These are phyloP conservation scores for Talaromyces sp. DNA, from an alignment of 2,329 filamentous ascomycete genomes.

Conservation along the genomic window DNA sequence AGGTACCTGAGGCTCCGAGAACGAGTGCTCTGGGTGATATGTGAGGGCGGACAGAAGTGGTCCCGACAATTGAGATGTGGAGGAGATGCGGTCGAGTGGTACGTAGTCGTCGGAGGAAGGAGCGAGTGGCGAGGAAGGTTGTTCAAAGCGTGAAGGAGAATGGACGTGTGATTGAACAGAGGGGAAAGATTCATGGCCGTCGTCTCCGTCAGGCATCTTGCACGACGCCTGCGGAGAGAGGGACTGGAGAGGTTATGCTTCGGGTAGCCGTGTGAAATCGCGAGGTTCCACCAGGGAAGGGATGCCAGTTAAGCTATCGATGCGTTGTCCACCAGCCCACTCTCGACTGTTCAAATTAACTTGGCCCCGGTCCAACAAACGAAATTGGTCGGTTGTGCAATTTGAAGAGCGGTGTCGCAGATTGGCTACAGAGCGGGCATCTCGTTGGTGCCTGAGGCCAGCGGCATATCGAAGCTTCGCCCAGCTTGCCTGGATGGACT, in stretches of 20 bases:
- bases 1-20: neutral
- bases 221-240: constrained; percentile 28
- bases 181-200: constrained; percentile 27
- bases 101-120: constrained; percentile 24
- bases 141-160: constrained; percentile 9
- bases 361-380: neutral
- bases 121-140: constrained; percentile 27
- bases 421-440: constrained; percentile 38
- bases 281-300: constrained; percentile 16
- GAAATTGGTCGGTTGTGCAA: neutral
- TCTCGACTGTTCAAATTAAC: constrained; percentile 1
- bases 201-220: constrained; percentile 45
- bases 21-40: constrained; percentile 23
- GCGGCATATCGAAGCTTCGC: constrained; percentile 32
- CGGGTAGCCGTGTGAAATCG: constrained; percentile 29
- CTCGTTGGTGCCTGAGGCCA: constrained; percentile 35
- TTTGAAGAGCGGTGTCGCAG: constrained; percentile 32
- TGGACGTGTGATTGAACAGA: constrained; percentile 16
- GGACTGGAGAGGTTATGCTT: constrained; percentile 19
- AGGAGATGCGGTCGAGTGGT: constrained; percentile 28
- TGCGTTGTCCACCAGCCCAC: constrained; percentile 38
- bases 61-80: constrained; percentile 25
- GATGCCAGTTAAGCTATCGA: constrained; percentile 26
- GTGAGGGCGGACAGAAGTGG: constrained; percentile 26
- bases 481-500: constrained; percentile 14